Base-by-base conservation (phyloP, 2,329 filamentous ascomycete species). In the Alternaria ventricosa region DNA sequence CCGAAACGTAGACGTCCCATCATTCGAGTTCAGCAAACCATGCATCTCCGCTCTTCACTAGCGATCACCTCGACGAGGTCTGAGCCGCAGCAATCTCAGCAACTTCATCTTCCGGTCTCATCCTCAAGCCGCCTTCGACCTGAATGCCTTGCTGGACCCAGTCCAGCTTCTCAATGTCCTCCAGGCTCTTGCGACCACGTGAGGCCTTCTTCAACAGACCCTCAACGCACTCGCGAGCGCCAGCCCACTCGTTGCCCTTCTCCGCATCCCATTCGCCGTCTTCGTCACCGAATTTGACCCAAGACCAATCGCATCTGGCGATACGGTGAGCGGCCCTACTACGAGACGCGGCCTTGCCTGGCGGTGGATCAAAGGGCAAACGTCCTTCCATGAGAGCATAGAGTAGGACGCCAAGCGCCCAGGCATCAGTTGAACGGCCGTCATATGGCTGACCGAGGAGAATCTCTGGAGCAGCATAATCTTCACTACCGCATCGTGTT, bases 381-480 rank as follows among this genome's bases (percentile, higher is more conserved):
- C 95, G 87, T n/a, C 92, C 91, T 81, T 99, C 96, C 79, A 98
- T 90, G 4, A 98, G 87, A 2, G 96, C 94, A 77, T 98, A 99
- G 0, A 98, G 86, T 3, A 98, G 83, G 1, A 99, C 96, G 55
- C 96, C 96, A 1, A 98, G 85, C 0, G 95, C 96, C 96, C 96
- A 99, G 10, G 93, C 94, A 77, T 99, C 96, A 1, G 92, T 97
- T 2, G 91, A 88, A 41, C 93, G 92, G 30, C 96, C 96, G 77
- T 98, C 94, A 77, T 99, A 99, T 8, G 93, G 89, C 75, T 97
- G 93, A 23, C 95, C 95, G 85, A 99, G 93, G 57, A 99, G 90
- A 49, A 99, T 94, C 79, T 99, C 96, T 0, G 96, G 96, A 0
- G 96, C 95, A 2, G 95, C 95, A 77, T 99, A 99, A 81, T 99